Conservation (phyloP, 768 basidiomycete species). For the Tephrocybe sp. region DNA sequence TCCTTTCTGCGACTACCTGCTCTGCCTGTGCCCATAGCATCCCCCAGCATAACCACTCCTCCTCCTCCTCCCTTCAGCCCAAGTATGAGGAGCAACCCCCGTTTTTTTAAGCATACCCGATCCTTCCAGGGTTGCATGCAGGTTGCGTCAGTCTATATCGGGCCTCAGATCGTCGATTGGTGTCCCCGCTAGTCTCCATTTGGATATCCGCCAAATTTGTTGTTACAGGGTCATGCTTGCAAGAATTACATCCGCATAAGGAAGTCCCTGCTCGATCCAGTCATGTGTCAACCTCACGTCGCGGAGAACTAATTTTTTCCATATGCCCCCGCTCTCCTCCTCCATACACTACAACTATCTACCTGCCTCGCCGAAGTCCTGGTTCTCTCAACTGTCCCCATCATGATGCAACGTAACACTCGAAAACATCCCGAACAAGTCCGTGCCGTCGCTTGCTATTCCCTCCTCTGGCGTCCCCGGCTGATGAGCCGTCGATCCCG, state of each 20-base stretch:
- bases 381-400: conserved; percentile 49
- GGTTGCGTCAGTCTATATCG: conserved; percentile 25
- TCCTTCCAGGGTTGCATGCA: conserved; percentile 12
- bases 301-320: conserved; percentile 21
- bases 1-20: not conserved
- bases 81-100: not conserved
- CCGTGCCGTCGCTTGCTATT: conserved; percentile 42
- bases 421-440: conserved; percentile 86
- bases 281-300: conserved; percentile 21
- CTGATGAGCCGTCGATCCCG: conserved; percentile 22
- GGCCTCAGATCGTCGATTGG: conserved; percentile 26
- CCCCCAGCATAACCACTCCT: not conserved
- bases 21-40: not conserved
- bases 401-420: conserved; percentile 89
- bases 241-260: conserved; percentile 26
- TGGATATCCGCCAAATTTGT: conserved; percentile 26
- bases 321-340: conserved; percentile 1
- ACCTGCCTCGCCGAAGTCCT: not conserved
- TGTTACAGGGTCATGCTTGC: conserved; percentile 25
- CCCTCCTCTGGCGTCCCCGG: conserved; percentile 40
- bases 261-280: conserved; percentile 19
- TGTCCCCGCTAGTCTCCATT: conserved; percentile 22
- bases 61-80: not conserved
- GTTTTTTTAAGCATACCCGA: conserved; percentile 4
- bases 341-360: not conserved